Evolutionary conservation across 768 basidiomycete species (phyloP), one percentile per base, ranked within the genome.

Genomic region (Psilocybe cyanescens): DNA sequence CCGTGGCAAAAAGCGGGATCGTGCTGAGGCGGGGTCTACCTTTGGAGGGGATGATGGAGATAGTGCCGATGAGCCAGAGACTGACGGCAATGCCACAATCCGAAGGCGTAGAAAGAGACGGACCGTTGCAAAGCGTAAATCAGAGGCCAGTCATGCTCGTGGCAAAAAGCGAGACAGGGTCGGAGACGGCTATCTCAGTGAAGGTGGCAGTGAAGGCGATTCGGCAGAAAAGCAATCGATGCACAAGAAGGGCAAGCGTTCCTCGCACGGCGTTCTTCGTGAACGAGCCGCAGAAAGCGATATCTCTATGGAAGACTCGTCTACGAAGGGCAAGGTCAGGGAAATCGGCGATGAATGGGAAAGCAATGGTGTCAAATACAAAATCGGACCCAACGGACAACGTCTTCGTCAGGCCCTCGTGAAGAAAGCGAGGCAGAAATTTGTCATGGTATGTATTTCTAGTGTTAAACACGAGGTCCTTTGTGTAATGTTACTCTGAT

Each of bases 281-380:
- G 80, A 81, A 17, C 75, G 73, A 37, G 73, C 64, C 12, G 35
- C 61, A 14, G 66, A 61, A 24, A 77, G 76, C 51, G 83, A 88
- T 70, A 66, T 76, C n/a, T 82, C 78, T 4, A 75, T 81, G 72
- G 82, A 83, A 33, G 83, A 78, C n/a, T 78, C 79, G 8, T 85
- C 86, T 64, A 78, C 81, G 8, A 76, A 80, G n/a, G 84, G 85
- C 59, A 83, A 80, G 65, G 80, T 81, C 29, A 83, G 86, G 55
- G 81, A 77, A 60, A 81, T 91, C 60, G 90, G 91, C 29, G 91
- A 94, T 35, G 83, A 88, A 71, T 94, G 92, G 92, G 86, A 89
- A 65, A 82, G 74, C 35, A 87, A 89, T 66, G 91, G 88, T 46
- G 77, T 89, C 37, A 78, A 75, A 57, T 93, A 84, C 76, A 93